phyloP scores from a whole-genome alignment of 2,329 filamentous ascomycete genomes.

The Ascochyta clinopodiicola region DNA sequence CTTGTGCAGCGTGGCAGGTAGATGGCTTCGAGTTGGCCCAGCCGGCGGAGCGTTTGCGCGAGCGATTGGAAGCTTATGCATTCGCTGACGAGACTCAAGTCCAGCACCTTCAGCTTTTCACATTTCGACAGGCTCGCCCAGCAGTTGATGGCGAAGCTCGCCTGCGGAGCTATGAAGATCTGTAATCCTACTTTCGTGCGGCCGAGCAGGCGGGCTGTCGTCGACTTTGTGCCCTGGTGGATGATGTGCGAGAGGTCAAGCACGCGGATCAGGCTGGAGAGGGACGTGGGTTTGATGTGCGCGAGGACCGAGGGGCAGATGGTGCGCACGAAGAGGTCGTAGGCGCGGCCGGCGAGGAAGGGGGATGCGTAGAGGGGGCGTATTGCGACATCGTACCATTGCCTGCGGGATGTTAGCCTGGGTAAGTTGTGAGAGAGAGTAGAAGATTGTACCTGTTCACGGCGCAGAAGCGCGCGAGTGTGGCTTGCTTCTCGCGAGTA shows the following conservation, averaged over 20 bases:
- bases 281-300: constrained; percentile 56
- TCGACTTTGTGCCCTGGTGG: constrained; percentile 64
- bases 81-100: constrained; percentile 61
- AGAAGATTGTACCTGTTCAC: constrained; percentile 35
- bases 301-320: constrained; percentile 61
- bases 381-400: constrained; percentile 64
- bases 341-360: constrained; percentile 59
- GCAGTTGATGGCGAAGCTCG: constrained; percentile 64
- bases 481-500: constrained; percentile 49
- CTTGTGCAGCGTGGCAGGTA: constrained; percentile 53
- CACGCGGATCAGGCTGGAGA: constrained; percentile 58
- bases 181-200: constrained; percentile 60
- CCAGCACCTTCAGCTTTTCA: constrained; percentile 55
- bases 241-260: constrained; percentile 63
- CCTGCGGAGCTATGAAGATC: constrained; percentile 64
- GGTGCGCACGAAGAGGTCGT: constrained; percentile 60
- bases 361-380: constrained; percentile 61
- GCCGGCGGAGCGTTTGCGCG: constrained; percentile 57
- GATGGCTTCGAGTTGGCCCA: constrained; percentile 55
- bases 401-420: constrained; percentile 37
- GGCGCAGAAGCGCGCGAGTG: constrained; percentile 60
- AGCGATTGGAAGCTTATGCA: constrained; percentile 57
- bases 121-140: constrained; percentile 65
- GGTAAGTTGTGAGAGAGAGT: not conserved
- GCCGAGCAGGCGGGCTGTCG: constrained; percentile 63